Percentiles rank a stretch among this genome's conserved stretches.
These are phyloP conservation scores for Ambrosia artemisiifolia DNA, from an alignment of 129 eudicot genomes.

Conservation along the genomic window DNA sequence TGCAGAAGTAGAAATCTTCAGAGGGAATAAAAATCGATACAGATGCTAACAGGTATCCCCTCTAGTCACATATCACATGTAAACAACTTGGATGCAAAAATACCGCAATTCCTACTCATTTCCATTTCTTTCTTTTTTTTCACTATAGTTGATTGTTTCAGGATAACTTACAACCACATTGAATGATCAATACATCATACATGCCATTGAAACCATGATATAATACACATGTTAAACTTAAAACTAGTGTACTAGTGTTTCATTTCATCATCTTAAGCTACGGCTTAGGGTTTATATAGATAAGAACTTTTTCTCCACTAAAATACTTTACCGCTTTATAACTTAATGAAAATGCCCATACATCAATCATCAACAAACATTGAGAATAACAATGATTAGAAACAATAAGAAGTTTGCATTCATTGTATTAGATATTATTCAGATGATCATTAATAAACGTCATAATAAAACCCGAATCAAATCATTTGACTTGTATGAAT, in stretches of 20 bases:
- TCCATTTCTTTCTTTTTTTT: too few species aligned
- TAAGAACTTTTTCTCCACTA: not conserved
- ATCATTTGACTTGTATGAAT: not conserved
- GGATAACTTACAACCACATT: too few species aligned
- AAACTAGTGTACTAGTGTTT: not conserved
- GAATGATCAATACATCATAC: too few species aligned
- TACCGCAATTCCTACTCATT: too few species aligned
- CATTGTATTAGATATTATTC: not conserved
- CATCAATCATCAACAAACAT: not conserved
- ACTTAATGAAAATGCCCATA: not conserved
- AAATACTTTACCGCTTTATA: not conserved
- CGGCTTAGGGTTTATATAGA: not conserved
- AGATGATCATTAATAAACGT: not conserved
- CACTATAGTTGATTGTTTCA: too few species aligned
- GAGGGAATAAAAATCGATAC: not conserved
- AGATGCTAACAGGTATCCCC: too few species aligned
- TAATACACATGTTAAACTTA: too few species aligned
- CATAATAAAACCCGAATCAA: not conserved
- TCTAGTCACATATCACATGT: too few species aligned
- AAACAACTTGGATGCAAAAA: too few species aligned
- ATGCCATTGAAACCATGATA: too few species aligned
- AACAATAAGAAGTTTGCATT: too few species aligned
- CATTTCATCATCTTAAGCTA: not conserved
- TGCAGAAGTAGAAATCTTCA: not conserved
- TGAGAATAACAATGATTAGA: not conserved